Conservation (phyloP, 148 eudicot species). For the Fallopia convolvulus region DNA sequence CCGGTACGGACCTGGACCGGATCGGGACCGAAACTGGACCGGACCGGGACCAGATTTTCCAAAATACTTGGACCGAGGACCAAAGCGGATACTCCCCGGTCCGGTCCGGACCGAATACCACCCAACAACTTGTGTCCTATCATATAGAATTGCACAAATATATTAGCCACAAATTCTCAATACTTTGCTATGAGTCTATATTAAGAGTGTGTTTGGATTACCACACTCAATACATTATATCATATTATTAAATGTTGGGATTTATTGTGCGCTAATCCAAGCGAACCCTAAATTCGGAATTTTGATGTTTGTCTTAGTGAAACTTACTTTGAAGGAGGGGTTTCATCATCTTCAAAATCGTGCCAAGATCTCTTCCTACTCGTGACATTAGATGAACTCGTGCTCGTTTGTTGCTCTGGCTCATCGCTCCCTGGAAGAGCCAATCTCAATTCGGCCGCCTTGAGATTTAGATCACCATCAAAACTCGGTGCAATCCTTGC, state of each 20-base stretch:
- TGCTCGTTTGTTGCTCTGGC: background rate
- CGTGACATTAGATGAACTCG: background rate
- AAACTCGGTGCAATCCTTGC: background rate
- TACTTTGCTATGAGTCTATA: background rate
- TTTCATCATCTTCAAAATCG: background rate
- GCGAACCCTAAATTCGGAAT: background rate
- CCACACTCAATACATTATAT: too few species aligned
- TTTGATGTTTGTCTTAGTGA: background rate
- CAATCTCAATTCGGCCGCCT: conserved; percentile 60
- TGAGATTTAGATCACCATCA: conserved; percentile 23
- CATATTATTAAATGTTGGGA: too few species aligned
- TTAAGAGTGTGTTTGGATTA: too few species aligned
- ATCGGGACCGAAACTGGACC: too few species aligned
- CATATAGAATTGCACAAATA: background rate
- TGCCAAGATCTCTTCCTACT: conserved; percentile 22
- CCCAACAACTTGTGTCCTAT: conserved; percentile 60
- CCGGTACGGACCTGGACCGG: too few species aligned
- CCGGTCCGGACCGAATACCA: conserved; percentile 77
- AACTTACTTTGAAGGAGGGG: conserved; percentile 24
- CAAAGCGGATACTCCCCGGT: too few species aligned
- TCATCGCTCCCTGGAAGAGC: conserved; percentile 52
- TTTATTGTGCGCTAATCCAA: too few species aligned
- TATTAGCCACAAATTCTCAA: background rate
- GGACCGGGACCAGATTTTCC: too few species aligned
- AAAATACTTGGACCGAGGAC: too few species aligned